Evolutionary conservation across 257 asterid species (phyloP), one percentile per base, ranked within the genome.

Genomic region (Fraxinus excelsior): DNA sequence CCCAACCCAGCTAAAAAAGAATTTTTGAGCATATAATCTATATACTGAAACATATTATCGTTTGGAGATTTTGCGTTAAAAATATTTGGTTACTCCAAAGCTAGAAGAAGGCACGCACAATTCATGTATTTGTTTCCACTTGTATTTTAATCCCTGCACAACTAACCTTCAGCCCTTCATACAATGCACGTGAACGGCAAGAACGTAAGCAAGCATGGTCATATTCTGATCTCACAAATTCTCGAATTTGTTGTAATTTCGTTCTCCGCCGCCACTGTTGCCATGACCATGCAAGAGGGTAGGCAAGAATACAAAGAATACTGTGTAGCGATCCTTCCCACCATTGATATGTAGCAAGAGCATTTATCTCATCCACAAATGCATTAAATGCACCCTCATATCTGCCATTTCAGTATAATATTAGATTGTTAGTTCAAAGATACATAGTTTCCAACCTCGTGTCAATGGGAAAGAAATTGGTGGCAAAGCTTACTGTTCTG

Each of bases 271-370:
- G 90, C 97, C 99, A 96, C 82, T 96, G 98, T 82, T 89, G 90
- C 99, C 99, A 96, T 67, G 98, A 96, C 97, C 98, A 93, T 65
- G 97, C 96, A 82, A 96, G 93, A 80, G 98, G 97, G 88, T 89
- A 96, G 71, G 90, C 97, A 73, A 90, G 80, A 83, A 96, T 72
- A 82, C 98, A 96, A 28, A 93, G 89, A 82, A 96, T 88, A 82
- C 90, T 92, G 80, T 93, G 90, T 71, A 94, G 87, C 53, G 99
- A 88, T 71, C 98, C 98, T 84, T 96, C 99, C 99, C 99, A 96
- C 99, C 99, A 96, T 78, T 96, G 97, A 85, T 93, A 96, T 68
- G 96, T 84, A 58, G 97, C 96, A 81, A 96, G 93, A 73, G 93
- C 89, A 82, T 96, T 93, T 71, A 93, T 88, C 85, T 96, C 99